phyloP scores from a whole-genome alignment of 148 eudicot genomes.

The Dianthus caryophyllus region DNA sequence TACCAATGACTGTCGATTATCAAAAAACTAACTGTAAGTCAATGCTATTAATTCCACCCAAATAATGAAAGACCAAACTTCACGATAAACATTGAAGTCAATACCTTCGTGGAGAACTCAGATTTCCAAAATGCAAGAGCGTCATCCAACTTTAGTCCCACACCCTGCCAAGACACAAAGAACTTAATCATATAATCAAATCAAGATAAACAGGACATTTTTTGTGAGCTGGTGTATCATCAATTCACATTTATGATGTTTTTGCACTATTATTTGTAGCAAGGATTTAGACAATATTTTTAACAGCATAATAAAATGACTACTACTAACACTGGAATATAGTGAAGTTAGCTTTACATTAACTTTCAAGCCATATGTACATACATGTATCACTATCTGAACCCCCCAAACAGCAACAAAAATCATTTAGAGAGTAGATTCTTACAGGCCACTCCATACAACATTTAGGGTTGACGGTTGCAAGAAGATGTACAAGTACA shows the following conservation, averaged over 20 bases:
- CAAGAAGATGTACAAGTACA: too few species aligned
- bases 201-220: not conserved
- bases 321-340: not conserved
- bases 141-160: constrained; percentile 91
- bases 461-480: not conserved
- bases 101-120: constrained; percentile 88
- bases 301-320: not conserved
- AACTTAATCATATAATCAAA: constrained; percentile 4
- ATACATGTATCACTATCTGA: not conserved
- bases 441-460: not conserved
- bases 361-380: not conserved
- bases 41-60: not conserved
- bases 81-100: not conserved
- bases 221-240: not conserved
- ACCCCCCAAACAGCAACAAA: not conserved
- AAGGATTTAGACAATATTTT: not conserved
- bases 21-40: too few species aligned
- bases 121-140: constrained; percentile 95
- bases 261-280: not conserved
- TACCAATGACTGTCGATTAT: too few species aligned
- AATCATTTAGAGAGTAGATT: not conserved
- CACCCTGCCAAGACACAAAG: constrained; percentile 52
- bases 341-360: not conserved
- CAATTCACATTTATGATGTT: not conserved
- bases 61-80: not conserved